A percentile compares a stretch with the other conserved stretches of the same genome.
Evolutionary conservation across 371 early-diverging fungal species (phyloP).

Genomic region (Mortierella sp.): DNA sequence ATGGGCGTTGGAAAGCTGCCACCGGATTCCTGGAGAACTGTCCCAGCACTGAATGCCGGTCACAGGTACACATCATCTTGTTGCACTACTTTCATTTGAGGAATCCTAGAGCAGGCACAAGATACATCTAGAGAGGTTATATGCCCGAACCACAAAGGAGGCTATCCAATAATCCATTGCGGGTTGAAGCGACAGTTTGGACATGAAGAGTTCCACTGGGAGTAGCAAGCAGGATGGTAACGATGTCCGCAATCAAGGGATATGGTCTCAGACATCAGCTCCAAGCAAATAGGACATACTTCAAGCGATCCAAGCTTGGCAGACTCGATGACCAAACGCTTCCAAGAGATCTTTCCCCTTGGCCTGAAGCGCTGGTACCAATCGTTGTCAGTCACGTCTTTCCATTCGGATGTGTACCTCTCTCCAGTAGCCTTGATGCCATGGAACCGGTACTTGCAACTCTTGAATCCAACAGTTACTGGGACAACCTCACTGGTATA

Average conservation of each 20-base stretch:
- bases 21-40: too few relatives aligned
- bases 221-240: constrained; percentile 3
- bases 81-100: not conserved
- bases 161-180: not conserved
- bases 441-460: constrained; percentile 23
- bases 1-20: too few relatives aligned
- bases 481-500: not conserved
- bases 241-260: constrained; percentile 7
- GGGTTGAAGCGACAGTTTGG: constrained; percentile 17
- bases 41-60: too few relatives aligned
- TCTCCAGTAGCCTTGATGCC: constrained; percentile 19
- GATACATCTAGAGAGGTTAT: not conserved
- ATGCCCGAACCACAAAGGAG: not conserved
- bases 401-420: constrained; percentile 24
- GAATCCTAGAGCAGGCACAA: not conserved
- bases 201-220: constrained; percentile 1
- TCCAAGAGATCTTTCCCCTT: constrained; percentile 10
- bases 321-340: constrained; percentile 17
- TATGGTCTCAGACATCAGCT: not conserved
- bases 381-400: constrained; percentile 1
- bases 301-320: not conserved
- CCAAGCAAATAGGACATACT: constrained; percentile 15
- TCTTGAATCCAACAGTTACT: constrained; percentile 20
- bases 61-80: too few relatives aligned
- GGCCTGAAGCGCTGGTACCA: constrained; percentile 17